phyloP scores from a whole-genome alignment of 768 basidiomycete genomes.

The Pleurotus tuber-regium region DNA sequence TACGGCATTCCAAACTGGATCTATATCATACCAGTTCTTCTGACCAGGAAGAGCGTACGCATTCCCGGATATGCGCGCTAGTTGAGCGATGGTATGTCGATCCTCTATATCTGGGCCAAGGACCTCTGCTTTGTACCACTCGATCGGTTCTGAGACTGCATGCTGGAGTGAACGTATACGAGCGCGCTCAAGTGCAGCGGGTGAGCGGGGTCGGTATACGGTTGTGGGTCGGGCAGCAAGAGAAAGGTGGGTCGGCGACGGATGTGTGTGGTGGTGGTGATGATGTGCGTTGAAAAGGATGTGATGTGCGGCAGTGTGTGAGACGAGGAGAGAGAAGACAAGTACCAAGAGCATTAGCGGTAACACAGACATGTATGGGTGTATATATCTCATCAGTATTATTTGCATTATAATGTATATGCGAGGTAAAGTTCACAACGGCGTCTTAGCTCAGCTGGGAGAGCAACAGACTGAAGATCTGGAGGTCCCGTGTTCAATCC shows the following conservation, averaged over 20 bases:
- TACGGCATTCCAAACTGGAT: constrained; percentile 67
- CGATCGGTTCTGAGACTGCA: constrained; percentile 46
- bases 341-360: not conserved
- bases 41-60: constrained; percentile 77
- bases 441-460: constrained; percentile 62
- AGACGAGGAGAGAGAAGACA: constrained; percentile 6
- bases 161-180: constrained; percentile 48
- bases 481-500: constrained; percentile 78
- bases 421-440: not conserved
- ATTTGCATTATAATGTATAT: not conserved
- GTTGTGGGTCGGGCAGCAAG: constrained; percentile 52
- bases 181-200: constrained; percentile 47
- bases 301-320: not conserved
- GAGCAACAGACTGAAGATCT: constrained; percentile 72
- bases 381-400: not conserved
- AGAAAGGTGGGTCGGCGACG: constrained; percentile 7
- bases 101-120: constrained; percentile 79
- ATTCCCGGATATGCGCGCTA: constrained; percentile 87
- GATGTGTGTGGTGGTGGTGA: not conserved
- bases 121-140: constrained; percentile 70
- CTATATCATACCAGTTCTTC: constrained; percentile 81
- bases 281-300: constrained; percentile 3
- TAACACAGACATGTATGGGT: not conserved
- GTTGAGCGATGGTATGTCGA: constrained; percentile 72
- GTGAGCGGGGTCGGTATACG: constrained; percentile 59